Evolutionary conservation across 495 filamentous ascomycete species (phyloP).

Genomic region (Clohesyomyces aquaticus): DNA sequence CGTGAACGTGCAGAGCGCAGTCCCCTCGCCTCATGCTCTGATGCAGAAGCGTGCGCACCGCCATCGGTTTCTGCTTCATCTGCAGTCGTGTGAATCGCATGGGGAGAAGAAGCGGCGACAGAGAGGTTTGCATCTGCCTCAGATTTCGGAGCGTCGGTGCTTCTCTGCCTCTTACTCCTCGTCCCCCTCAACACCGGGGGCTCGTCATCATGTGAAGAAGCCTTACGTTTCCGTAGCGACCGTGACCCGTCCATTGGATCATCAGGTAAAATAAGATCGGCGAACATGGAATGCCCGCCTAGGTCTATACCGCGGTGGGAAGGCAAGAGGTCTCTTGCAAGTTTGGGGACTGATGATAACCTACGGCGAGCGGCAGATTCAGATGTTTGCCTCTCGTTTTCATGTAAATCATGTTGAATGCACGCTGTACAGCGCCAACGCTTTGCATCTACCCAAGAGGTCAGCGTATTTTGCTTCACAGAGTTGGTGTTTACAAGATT

Average conservation of each 20-base stretch:
- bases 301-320: conserved; percentile 68
- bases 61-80: conserved; percentile 39
- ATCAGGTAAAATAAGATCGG: conserved; percentile 74
- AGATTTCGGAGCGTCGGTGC: conserved; percentile 31
- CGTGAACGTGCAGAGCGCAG: conserved; percentile 46
- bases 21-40: conserved; percentile 30
- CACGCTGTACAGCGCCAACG: conserved; percentile 84
- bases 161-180: conserved; percentile 46
- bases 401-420: conserved; percentile 63
- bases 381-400: conserved; percentile 43
- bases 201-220: conserved; percentile 59
- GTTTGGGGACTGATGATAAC: conserved; percentile 49
- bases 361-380: conserved; percentile 43
- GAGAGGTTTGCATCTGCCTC: conserved; percentile 24
- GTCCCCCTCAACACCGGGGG: conserved; percentile 38
- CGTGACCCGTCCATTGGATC: conserved; percentile 86
- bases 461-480: conserved; percentile 17
- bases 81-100: conserved; percentile 16
- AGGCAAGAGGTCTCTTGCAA: conserved; percentile 73
- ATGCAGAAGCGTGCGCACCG: conserved; percentile 30
- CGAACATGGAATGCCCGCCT: conserved; percentile 86
- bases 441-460: conserved; percentile 54
- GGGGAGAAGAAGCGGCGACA: conserved; percentile 30
- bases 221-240: conserved; percentile 83
- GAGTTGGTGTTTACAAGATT: conserved; percentile 3